Conservation (phyloP, 192 early-diverging fungal genomes). For the Paraglomus brasilianum region DNA sequence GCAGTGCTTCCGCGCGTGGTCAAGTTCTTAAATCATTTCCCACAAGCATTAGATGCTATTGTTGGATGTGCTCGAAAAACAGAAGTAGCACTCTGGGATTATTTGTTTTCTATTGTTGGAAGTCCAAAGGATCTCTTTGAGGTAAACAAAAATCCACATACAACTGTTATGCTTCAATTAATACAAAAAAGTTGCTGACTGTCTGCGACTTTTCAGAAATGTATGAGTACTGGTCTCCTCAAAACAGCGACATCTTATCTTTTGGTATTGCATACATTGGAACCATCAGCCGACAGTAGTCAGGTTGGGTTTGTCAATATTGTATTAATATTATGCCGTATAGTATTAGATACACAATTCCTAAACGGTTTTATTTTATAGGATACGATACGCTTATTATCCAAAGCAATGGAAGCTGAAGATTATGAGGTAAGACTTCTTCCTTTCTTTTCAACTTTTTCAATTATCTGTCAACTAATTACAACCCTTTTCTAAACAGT, state of each 20-base stretch:
- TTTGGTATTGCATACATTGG: conserved; percentile 89
- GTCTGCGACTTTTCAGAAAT: conserved; percentile 47
- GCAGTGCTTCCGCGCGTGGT: conserved; percentile 71
- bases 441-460: conserved; percentile 14
- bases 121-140: conserved; percentile 83
- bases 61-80: conserved; percentile 95
- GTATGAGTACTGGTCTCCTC: conserved; percentile 64
- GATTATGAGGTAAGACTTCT: conserved; percentile 69
- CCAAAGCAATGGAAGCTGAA: conserved; percentile 68
- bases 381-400: conserved; percentile 67
- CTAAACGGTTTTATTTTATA: conserved; percentile 33
- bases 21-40: conserved; percentile 77
- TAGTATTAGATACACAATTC: neutral
- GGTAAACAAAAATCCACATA: conserved; percentile 43
- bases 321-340: neutral
- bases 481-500: conserved; percentile 35
- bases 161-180: neutral
- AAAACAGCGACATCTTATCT: conserved; percentile 90
- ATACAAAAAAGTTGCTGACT: neutral
- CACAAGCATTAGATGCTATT: conserved; percentile 80
- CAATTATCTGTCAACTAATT: neutral
- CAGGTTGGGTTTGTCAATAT: conserved; percentile 42
- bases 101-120: conserved; percentile 82
- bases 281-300: conserved; percentile 63
- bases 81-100: conserved; percentile 90